Evolutionary conservation across 495 filamentous ascomycete genomes (phyloP).

Genomic region (Articulospora tetracladia): DNA sequence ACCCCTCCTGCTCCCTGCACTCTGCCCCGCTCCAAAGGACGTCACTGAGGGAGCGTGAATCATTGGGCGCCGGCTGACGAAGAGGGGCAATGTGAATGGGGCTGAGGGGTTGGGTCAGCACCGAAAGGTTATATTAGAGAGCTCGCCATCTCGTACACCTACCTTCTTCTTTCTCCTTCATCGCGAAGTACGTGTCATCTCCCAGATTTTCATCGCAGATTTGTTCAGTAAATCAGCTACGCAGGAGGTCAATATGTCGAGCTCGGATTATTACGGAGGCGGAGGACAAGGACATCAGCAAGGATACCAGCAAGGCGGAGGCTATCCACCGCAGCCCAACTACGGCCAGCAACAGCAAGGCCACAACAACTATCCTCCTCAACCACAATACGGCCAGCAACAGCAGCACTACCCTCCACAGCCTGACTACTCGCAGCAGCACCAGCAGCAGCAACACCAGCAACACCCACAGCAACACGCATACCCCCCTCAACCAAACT

Average conservation of each 20-base stretch:
- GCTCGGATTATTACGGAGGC: slow-evolving; percentile 32
- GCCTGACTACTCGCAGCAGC: slow-evolving; percentile 1
- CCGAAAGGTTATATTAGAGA: not conserved
- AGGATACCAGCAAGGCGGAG: not conserved
- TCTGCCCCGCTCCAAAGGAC: not conserved
- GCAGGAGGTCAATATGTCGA: slow-evolving; percentile 29
- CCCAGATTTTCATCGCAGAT: not conserved
- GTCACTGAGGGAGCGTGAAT: not conserved
- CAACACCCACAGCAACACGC: slow-evolving; percentile 8
- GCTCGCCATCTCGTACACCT: not conserved
- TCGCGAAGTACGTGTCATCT: not conserved
- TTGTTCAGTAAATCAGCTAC: not conserved
- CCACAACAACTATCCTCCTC: slow-evolving; percentile 17
- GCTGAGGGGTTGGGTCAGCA: not conserved
- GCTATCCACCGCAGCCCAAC: not conserved
- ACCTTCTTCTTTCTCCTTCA: not conserved
- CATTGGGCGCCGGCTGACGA: not conserved
- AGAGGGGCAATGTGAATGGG: not conserved
- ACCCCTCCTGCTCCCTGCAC: not conserved
- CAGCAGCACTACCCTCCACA: slow-evolving; percentile 2
- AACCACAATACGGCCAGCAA: slow-evolving; percentile 10
- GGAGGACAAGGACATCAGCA: no score
- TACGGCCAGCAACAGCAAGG: not conserved
- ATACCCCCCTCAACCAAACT: slow-evolving; percentile 24
- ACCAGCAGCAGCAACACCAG: not conserved